Base-by-base conservation (phyloP, 1,284 basidiomycete species). In the Sanghuangporus weigelae region DNA sequence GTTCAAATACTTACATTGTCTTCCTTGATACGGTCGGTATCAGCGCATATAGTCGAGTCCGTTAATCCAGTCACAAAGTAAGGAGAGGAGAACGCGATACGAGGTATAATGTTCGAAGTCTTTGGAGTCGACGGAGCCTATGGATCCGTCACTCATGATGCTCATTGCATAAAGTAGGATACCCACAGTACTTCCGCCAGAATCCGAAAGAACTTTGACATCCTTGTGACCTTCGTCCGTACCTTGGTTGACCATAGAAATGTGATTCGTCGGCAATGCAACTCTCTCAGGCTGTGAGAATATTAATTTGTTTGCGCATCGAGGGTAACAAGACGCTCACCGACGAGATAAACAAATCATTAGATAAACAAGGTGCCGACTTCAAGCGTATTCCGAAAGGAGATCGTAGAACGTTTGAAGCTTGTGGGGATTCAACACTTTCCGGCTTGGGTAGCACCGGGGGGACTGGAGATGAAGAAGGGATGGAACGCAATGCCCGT, bases 31-130 rank as follows among this genome's bases (percentile, higher is more conserved):
- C 38, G n/a, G 40, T 10, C 58, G 14, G 0, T 23, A 39, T 14
- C 44, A 10, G 58, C 49, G 49, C 58, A 60, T 51, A 60, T 42
- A 60, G 39, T 50, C 44, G 31, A n/a, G 10, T 31, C 53, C n/a
- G n/a, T 7, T 12, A 38, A 4, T 5, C n/a, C 31, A 44, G n/a
- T 23, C 49, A 26, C 49, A 2, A 31, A 23, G 31, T 16, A 31
- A 36, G 53, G 53, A 36, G 53, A 19, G 16, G 53, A 26, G 21
- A 21, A n/a, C 26, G 21, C 14, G 23, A 26, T 2, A 14, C 26
- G 23, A 35, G 14, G 16, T 31, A 31, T n/a, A 36, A 23, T 35
- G 2, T 44, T 23, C 12, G 49, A 10, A 21, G 26, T 6, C 6
- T 12, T 49, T 31, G 57, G 57, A n/a, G 57, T 50, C 8, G 44